phyloP scores from a whole-genome alignment of 768 basidiomycete species.

The Pisolithus microcarpus region DNA sequence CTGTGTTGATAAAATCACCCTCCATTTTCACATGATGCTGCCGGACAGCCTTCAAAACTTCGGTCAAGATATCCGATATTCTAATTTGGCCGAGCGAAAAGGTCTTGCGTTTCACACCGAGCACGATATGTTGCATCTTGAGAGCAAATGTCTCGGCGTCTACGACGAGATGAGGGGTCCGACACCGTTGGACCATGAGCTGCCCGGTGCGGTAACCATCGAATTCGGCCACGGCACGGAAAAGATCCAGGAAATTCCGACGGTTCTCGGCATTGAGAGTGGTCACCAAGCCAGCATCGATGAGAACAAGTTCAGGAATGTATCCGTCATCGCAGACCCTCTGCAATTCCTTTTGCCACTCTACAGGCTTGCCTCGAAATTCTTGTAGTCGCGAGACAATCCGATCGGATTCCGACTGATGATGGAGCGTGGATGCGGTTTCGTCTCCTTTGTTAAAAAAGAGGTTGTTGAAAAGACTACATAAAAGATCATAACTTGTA shows the following conservation, averaged over 20 bases:
- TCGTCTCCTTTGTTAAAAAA: conserved; percentile 41
- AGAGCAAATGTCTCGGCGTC: conserved; percentile 94
- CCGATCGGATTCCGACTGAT: conserved; percentile 40
- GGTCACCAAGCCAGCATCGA: conserved; percentile 94
- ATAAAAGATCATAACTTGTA: conserved; percentile 55
- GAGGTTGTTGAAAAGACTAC: conserved; percentile 50
- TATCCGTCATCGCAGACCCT: conserved; percentile 63
- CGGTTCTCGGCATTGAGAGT: conserved; percentile 78
- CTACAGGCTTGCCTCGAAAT: conserved; percentile 48
- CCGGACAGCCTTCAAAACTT: conserved; percentile 81
- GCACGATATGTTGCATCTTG: conserved; percentile 94
- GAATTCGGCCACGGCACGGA: conserved; percentile 91
- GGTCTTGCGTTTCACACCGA: conserved; percentile 91
- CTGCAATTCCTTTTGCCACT: conserved; percentile 68
- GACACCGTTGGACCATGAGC: conserved; percentile 94
- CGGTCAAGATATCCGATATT: conserved; percentile 86
- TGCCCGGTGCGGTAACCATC: conserved; percentile 94
- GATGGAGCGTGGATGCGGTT: conserved; percentile 15
- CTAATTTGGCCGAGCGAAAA: conserved; percentile 96
- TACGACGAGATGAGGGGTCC: conserved; percentile 81
- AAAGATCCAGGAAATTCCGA: conserved; percentile 92
- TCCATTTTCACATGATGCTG: conserved; percentile 98
- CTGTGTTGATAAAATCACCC: conserved; percentile 97
- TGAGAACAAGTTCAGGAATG: conserved; percentile 90
- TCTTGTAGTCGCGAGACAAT: conserved; percentile 67